Percentiles rank a stretch among this genome's conserved stretches.
These are phyloP conservation scores for Xeromyces bisporus DNA, from an alignment of 495 filamentous ascomycete genomes.

Conservation along the genomic window DNA sequence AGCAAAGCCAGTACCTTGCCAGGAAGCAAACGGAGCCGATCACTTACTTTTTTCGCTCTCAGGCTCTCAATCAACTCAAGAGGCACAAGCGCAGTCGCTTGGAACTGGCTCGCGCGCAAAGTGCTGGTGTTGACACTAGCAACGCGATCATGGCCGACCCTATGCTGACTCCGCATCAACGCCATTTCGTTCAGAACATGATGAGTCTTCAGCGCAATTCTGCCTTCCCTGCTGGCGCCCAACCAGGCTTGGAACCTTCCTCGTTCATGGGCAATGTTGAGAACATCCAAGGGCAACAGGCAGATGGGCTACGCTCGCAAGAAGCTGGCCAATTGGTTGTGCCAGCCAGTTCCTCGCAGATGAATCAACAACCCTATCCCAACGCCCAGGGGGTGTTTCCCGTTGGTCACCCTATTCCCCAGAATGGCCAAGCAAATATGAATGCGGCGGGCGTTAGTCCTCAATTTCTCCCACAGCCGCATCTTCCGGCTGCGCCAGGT, in stretches of 20 bases:
- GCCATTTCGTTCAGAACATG: conserved; percentile 26
- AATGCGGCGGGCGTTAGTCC: conserved; percentile 23
- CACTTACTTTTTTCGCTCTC: conserved; percentile 32
- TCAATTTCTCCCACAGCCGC: conserved; percentile 25
- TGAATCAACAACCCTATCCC: conserved; percentile 22
- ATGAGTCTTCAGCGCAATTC: conserved; percentile 28
- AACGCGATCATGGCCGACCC: conserved; percentile 21
- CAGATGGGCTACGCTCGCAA: conserved; percentile 42
- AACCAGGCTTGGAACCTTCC: conserved; percentile 28
- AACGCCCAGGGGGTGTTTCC: conserved; percentile 23
- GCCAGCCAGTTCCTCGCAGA: conserved; percentile 41
- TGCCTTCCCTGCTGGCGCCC: conserved; percentile 16
- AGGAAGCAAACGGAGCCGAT: conserved; percentile 30
- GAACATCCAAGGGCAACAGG: conserved; percentile 43
- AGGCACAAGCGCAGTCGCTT: conserved; percentile 18
- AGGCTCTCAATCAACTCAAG: conserved; percentile 25
- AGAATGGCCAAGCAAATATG: conserved; percentile 23
- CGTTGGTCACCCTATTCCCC: conserved; percentile 16
- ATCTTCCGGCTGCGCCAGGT: conserved; percentile 21
- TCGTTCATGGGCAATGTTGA: conserved; percentile 35
- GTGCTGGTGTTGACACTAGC: conserved; percentile 15
- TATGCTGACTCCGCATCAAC: conserved; percentile 26
- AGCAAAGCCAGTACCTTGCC: conserved; percentile 24
- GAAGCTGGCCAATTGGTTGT: conserved; percentile 50
- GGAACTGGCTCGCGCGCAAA: conserved; percentile 18